Conservation (phyloP, 208 protist genomes). For the Vickermania ingenoplastis region DNA sequence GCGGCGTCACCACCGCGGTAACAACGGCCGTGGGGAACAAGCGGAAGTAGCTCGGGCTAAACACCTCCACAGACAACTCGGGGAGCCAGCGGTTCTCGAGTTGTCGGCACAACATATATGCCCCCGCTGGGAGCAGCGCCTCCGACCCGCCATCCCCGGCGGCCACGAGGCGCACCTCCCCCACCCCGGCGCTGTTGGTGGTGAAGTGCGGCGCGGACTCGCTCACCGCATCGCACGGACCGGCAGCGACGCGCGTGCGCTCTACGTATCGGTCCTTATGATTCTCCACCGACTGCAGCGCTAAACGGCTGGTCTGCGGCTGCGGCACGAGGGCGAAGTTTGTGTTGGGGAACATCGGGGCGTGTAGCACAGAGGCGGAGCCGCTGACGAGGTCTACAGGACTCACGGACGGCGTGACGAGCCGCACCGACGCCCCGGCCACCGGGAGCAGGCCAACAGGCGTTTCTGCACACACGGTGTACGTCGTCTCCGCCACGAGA, state of each 20-base stretch:
- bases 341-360: background rate
- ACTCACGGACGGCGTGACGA: background rate
- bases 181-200: slow-evolving; percentile 5
- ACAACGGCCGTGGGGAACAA: slow-evolving; percentile 11
- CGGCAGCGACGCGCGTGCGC: background rate
- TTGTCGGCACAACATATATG: background rate
- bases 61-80: slow-evolving; percentile 1
- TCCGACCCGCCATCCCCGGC: background rate
- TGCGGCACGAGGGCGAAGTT: background rate
- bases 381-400: background rate
- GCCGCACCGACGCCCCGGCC: background rate
- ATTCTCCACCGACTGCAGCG: too few species aligned
- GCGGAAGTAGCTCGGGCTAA: slow-evolving; percentile 12
- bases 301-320: too few species aligned
- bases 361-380: background rate
- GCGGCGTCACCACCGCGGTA: slow-evolving; percentile 7
- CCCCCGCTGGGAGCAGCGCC: background rate
- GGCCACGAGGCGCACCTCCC: background rate
- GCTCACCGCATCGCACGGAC: background rate
- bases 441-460: slow-evolving; percentile 8
- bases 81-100: slow-evolving; percentile 5
- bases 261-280: too few species aligned
- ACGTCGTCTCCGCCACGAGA: slow-evolving; percentile 3
- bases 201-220: slow-evolving; percentile 6
- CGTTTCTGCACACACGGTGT: slow-evolving; percentile 15